Conservation (phyloP, 2,329 filamentous ascomycete genomes). For the Coniochaeta ligniaria region DNA sequence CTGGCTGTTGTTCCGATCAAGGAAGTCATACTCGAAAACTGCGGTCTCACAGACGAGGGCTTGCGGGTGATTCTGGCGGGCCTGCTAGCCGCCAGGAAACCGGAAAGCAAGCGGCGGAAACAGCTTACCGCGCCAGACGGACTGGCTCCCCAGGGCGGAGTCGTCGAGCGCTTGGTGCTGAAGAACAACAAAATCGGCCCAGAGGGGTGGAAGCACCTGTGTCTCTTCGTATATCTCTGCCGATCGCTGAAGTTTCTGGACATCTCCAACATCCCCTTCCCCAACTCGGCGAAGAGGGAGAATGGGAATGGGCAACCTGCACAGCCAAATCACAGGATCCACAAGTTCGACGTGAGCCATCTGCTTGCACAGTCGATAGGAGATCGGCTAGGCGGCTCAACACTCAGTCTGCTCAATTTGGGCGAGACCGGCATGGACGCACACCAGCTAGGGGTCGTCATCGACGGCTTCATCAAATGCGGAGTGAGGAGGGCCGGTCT, state of each 20-base stretch:
- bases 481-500: slow-evolving; percentile 74
- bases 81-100: slow-evolving; percentile 69
- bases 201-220: slow-evolving; percentile 88
- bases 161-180: slow-evolving; percentile 79
- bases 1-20: slow-evolving; percentile 87
- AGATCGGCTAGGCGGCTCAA: slow-evolving; percentile 67
- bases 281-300: slow-evolving; percentile 22
- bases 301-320: slow-evolving; percentile 4
- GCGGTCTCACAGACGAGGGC: slow-evolving; percentile 79
- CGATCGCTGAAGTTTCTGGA: slow-evolving; percentile 81
- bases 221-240: slow-evolving; percentile 84
- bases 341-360: slow-evolving; percentile 46
- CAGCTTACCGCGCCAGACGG: slow-evolving; percentile 28
- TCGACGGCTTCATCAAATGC: slow-evolving; percentile 76
- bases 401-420: slow-evolving; percentile 76
- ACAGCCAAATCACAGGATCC: slow-evolving; percentile 13
- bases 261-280: slow-evolving; percentile 77
- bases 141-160: slow-evolving; percentile 50
- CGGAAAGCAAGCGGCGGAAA: slow-evolving; percentile 47
- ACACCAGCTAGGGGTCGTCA: slow-evolving; percentile 63
- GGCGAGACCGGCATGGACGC: slow-evolving; percentile 69
- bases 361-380: slow-evolving; percentile 70
- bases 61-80: slow-evolving; percentile 81
- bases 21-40: slow-evolving; percentile 80
- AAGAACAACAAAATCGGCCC: slow-evolving; percentile 87